Base-by-base conservation (phyloP, 2,329 filamentous ascomycete species). In the Emmonsia crescens region DNA sequence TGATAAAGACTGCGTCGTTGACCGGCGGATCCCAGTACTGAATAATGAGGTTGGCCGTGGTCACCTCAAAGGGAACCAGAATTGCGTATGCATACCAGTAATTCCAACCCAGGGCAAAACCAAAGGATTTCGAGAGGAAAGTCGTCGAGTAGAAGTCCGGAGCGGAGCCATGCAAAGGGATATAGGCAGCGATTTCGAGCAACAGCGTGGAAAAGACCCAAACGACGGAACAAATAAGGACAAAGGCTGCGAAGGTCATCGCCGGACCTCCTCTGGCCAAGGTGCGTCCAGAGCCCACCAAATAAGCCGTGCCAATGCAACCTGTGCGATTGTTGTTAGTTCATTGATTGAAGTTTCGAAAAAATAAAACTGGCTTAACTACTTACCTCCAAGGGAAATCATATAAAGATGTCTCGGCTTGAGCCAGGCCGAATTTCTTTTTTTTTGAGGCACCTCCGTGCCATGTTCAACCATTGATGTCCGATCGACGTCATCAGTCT, bases 81-180 rank as follows among this genome's bases (percentile, higher is more conserved):
- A 81, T 79, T 40, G 77, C 76, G n/a, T 78, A 76, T 60, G 79
- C 73, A 64, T 79, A 80, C 77, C 77, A 82, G 66, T 81, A 82
- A 57, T 80, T 80, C 78, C 78, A 82, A 12, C 79, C 77, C 24
- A 82, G 68, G 1, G 79, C 77, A 59, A 80, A 82, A 38, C 76
- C 79, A 9, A 79, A 27, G 21, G 72, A 49, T 49, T 49, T 29
- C 24, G 46, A 29, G 46, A 49, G 46, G 77, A 60, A 65, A 38
- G 49, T 49, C 31, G 40, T 46, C 4, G 55, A 36, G 19, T 65
- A 65, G 29, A 58, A 62, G 12, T 49, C 44, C 57, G 58, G 51
- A 33, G 61, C 36, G 8, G 33, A 51, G 3, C 64, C 64, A 29
- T 46, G 27, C 2, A 64, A n/a, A 6, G 63, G 64, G 31, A 65